These are phyloP conservation scores for Larix kaempferi DNA, from an alignment of 75 land plant species.

Conservation along the genomic window DNA sequence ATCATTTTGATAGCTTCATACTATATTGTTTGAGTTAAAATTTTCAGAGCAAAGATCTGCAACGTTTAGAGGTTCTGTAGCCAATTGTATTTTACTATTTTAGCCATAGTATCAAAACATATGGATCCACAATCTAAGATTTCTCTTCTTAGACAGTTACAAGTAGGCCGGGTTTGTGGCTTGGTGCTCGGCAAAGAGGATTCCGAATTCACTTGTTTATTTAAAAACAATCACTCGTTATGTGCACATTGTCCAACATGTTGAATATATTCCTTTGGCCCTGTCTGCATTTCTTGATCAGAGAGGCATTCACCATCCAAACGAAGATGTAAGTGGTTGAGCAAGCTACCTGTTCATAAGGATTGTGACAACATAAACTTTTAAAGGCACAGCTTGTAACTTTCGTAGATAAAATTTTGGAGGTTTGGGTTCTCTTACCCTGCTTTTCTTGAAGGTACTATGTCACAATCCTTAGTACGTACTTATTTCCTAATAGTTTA, in stretches of 20 bases:
- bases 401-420: conserved; percentile 76
- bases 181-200: conserved; percentile 47
- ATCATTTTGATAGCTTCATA: conserved; percentile 67
- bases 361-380: conserved; percentile 78
- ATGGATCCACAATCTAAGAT: conserved; percentile 82
- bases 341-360: conserved; percentile 96
- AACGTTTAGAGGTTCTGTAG: conserved; percentile 62
- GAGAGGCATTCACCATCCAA: conserved; percentile 93
- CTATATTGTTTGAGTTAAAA: conserved; percentile 69
- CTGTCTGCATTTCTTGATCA: conserved; percentile 86
- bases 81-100: conserved; percentile 61
- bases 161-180: conserved; percentile 52
- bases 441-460: background rate
- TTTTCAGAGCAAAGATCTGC: conserved; percentile 43
- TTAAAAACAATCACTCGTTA: conserved; percentile 82
- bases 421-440: conserved; percentile 37
- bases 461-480: background rate
- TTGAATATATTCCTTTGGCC: conserved; percentile 68
- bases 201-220: conserved; percentile 71
- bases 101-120: conserved; percentile 77
- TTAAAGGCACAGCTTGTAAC: conserved; percentile 81
- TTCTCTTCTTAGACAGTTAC: conserved; percentile 59
- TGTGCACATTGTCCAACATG: conserved; percentile 77
- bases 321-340: conserved; percentile 70
- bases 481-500: background rate